These are phyloP conservation scores for Aquilaria sinensis DNA, from an alignment of 345 rosid genomes.

Conservation along the genomic window DNA sequence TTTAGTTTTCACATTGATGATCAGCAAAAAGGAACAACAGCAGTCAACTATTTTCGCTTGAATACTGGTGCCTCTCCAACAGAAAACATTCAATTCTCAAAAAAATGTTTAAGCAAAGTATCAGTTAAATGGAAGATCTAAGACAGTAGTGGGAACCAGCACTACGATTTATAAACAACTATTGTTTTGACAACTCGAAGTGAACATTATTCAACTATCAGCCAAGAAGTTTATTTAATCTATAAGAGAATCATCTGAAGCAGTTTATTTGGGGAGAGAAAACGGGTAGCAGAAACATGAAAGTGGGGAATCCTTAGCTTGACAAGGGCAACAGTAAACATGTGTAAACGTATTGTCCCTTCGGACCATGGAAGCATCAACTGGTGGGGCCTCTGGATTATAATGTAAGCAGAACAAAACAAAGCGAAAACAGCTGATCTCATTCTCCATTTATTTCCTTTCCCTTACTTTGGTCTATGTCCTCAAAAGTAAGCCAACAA, in stretches of 20 bases:
- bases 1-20: too few relatives aligned
- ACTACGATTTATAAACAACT: conserved; percentile 6
- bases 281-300: conserved; percentile 15
- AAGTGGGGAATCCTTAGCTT: conserved; percentile 62
- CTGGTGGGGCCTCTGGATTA: conserved; percentile 33
- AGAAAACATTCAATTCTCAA: too few relatives aligned
- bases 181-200: conserved; percentile 19
- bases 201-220: conserved; percentile 17
- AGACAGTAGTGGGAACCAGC: conserved; percentile 18
- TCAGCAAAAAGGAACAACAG: too few relatives aligned
- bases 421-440: conserved; percentile 13
- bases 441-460: conserved; percentile 27
- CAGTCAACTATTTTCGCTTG: too few relatives aligned
- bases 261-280: conserved; percentile 27
- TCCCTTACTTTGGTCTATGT: conserved; percentile 23
- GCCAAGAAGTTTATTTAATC: conserved; percentile 15
- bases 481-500: conserved; percentile 23
- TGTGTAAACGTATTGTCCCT: conserved; percentile 40
- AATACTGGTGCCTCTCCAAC: too few relatives aligned
- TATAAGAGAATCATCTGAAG: conserved; percentile 26
- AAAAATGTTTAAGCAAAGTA: too few relatives aligned
- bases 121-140: not conserved
- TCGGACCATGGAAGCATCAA: conserved; percentile 32
- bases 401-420: conserved; percentile 16
- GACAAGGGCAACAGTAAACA: conserved; percentile 27